Evolutionary conservation across 192 early-diverging fungal species (phyloP).

Genomic region (Entomortierella lignicola): DNA sequence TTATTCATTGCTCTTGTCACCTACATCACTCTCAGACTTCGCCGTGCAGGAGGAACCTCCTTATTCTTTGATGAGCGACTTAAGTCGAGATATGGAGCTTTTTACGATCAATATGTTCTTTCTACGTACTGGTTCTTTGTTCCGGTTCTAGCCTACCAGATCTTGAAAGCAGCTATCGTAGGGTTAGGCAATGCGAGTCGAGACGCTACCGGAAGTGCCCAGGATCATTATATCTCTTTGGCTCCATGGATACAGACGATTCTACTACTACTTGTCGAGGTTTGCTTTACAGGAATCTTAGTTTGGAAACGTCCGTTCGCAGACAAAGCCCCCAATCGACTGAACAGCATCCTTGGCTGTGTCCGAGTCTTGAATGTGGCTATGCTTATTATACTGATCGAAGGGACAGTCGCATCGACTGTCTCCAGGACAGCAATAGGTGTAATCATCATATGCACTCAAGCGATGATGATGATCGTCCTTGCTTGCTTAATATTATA

Average conservation of each 20-base stretch:
- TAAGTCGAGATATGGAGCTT: slow-evolving; percentile 39
- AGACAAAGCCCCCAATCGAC: slow-evolving; percentile 16
- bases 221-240: not conserved
- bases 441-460: slow-evolving; percentile 14
- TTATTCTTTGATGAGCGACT: slow-evolving; percentile 44
- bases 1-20: slow-evolving; percentile 21
- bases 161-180: slow-evolving; percentile 35
- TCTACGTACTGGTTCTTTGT: slow-evolving; percentile 51
- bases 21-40: slow-evolving; percentile 23
- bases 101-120: slow-evolving; percentile 47
- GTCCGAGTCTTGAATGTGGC: slow-evolving; percentile 39
- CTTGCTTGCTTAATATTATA: slow-evolving; percentile 20
- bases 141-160: slow-evolving; percentile 34
- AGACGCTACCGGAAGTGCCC: not conserved
- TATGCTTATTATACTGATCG: slow-evolving; percentile 34
- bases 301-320: slow-evolving; percentile 46
- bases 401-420: slow-evolving; percentile 8
- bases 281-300: slow-evolving; percentile 18
- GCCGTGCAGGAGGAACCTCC: slow-evolving; percentile 37
- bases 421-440: slow-evolving; percentile 31
- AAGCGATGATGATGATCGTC: slow-evolving; percentile 39
- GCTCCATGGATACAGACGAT: slow-evolving; percentile 25
- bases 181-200: slow-evolving; percentile 16
- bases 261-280: slow-evolving; percentile 30
- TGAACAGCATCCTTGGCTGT: slow-evolving; percentile 31